phyloP scores from a whole-genome alignment of 345 rosid genomes.

The Hypericum androsaemum region DNA sequence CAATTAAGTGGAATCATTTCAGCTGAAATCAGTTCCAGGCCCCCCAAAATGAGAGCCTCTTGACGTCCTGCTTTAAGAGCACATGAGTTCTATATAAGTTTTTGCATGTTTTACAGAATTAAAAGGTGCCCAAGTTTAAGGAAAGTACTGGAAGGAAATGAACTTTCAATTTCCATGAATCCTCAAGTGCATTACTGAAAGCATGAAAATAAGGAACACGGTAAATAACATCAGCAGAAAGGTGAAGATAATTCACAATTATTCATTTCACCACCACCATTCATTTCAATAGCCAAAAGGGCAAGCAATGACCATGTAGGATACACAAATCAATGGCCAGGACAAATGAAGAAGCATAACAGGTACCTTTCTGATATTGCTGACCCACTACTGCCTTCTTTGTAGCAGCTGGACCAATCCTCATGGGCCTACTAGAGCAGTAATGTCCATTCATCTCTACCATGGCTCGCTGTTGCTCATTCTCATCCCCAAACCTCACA shows the following conservation, averaged over 20 bases:
- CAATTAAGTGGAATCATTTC: slow-evolving; percentile 94
- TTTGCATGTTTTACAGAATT: slow-evolving; percentile 49
- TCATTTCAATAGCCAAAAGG: slow-evolving; percentile 5
- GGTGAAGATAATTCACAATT: slow-evolving; percentile 10
- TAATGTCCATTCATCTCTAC: slow-evolving; percentile 84
- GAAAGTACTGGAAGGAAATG: slow-evolving; percentile 58
- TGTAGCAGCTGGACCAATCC: slow-evolving; percentile 84
- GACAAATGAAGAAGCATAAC: not conserved
- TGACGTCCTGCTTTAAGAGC: slow-evolving; percentile 95
- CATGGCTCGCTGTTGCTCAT: slow-evolving; percentile 79
- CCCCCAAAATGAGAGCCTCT: slow-evolving; percentile 97
- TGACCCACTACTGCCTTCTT: slow-evolving; percentile 57
- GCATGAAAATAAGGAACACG: slow-evolving; percentile 22
- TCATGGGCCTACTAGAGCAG: slow-evolving; percentile 86
- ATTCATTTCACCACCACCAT: slow-evolving; percentile 23
- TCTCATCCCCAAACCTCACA: slow-evolving; percentile 81
- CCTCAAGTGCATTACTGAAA: slow-evolving; percentile 37
- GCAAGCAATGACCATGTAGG: slow-evolving; percentile 6
- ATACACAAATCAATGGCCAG: not conserved
- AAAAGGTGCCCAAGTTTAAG: slow-evolving; percentile 58
- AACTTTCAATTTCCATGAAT: slow-evolving; percentile 33
- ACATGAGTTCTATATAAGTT: slow-evolving; percentile 90
- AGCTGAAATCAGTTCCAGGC: slow-evolving; percentile 94
- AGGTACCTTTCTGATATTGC: slow-evolving; percentile 68
- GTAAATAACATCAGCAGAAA: slow-evolving; percentile 16